Base-by-base conservation (phyloP, 2,329 filamentous ascomycete genomes). In the Trichoderma oligosporum region DNA sequence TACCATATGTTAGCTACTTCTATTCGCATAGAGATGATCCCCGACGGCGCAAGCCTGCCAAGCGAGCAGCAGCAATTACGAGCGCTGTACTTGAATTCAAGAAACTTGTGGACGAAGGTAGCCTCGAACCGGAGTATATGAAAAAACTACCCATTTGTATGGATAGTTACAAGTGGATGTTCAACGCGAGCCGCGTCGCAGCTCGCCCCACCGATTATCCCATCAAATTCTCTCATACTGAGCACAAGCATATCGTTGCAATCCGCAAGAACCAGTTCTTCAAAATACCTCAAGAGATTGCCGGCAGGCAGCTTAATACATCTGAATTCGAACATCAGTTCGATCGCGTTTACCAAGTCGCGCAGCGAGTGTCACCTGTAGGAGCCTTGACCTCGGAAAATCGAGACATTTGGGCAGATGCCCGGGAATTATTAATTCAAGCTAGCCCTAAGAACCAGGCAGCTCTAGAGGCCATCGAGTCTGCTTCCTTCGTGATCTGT, bases 121-220 rank as follows among this genome's bases (percentile, higher is more conserved):
- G 84, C 7, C 80, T 99, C 52, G 94, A 99, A 78, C 94, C 94
- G 22, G 94, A 99, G 76, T 97, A 97, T 77, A 96, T 99, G 91
- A 95, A 95, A 80, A 92, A 91, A 76, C 82, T 95, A 59, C 94
- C 94, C 60, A 93, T 97, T 70, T 94, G 92, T 74, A 99, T 99
- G 94, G 91, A 91, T 79, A 94, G 90, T 70, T 97, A 97, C 79
- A 81, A 96, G 77, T 97, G 87, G 83, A 99, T 99, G 94, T 99
- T 99, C 83, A 97, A 99, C 76, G 85, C 84, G 74, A 89, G 84
- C 73, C 87, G 94, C 65, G 86, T 97, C 38, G 87, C 93, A 27
- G 88, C 88, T 54, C 87, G 87, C 67, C 88, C 90, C 11, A 82
- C 85, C 31, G 94, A 99, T 71, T 84, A 90, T 69, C 88, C 89